phyloP scores from a whole-genome alignment of 2,329 filamentous ascomycete species.

The Cladosporium oxysporum region DNA sequence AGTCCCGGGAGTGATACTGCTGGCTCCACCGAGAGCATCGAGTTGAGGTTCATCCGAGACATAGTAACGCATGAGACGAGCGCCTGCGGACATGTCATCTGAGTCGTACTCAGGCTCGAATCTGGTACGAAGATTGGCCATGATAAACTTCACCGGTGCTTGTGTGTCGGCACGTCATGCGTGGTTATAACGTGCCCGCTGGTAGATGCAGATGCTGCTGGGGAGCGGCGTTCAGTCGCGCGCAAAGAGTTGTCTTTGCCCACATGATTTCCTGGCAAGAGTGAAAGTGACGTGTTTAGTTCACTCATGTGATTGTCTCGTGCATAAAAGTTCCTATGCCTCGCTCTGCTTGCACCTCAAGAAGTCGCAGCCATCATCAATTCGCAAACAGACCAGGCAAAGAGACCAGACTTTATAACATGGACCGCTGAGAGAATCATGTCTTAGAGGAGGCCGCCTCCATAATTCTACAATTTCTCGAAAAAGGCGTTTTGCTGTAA shows the following conservation, averaged over 20 bases:
- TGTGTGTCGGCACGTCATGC: not conserved
- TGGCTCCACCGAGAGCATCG: not conserved
- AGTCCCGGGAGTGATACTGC: not conserved
- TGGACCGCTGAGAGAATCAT: not conserved
- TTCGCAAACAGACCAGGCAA: not conserved
- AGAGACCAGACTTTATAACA: not conserved
- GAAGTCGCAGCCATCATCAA: not conserved
- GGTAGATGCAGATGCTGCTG: not conserved
- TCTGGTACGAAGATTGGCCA: not conserved
- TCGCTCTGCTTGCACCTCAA: not conserved
- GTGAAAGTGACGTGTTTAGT: not conserved
- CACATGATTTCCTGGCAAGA: not conserved
- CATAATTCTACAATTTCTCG: not conserved
- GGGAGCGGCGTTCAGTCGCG: not conserved
- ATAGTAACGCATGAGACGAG: conserved; percentile 10
- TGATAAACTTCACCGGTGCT: not conserved
- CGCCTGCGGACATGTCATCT: conserved; percentile 13
- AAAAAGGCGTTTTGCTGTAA: not conserved
- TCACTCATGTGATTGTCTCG: not conserved
- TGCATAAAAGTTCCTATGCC: not conserved
- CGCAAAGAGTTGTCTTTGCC: not conserved
- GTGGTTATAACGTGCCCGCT: not conserved
- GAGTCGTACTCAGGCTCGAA: not conserved
- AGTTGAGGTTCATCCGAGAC: not conserved
- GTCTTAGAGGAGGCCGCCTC: not conserved